Conservation (phyloP, 73 alveolate species). For the Loxodes magnus region DNA sequence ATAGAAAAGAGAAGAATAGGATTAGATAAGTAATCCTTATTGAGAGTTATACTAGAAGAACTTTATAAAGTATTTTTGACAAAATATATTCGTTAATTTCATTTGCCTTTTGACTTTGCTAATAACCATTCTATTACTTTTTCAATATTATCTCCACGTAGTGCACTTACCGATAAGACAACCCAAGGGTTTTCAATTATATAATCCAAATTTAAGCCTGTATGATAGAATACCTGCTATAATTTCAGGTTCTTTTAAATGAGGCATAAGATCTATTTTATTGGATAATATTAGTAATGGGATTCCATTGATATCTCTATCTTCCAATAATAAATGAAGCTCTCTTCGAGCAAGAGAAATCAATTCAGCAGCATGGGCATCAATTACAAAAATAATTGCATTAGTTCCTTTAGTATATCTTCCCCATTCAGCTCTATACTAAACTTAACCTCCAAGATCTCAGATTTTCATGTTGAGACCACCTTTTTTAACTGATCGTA, state of each 20-base stretch:
- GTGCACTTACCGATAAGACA: conserved; percentile 59
- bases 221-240: conserved; percentile 21
- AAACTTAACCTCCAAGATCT: conserved; percentile 82
- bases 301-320: conserved; percentile 39
- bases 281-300: conserved; percentile 65
- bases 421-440: conserved; percentile 78
- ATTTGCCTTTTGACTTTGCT: conserved; percentile 34
- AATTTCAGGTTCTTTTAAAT: conserved; percentile 54
- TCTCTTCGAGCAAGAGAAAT: conserved; percentile 38
- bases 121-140: conserved; percentile 69
- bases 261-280: conserved; percentile 71
- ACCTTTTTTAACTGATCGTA: conserved; percentile 58
- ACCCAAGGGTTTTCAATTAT: conserved; percentile 69
- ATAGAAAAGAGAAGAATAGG: too few species aligned
- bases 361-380: conserved; percentile 42
- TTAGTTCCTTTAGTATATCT: conserved; percentile 62
- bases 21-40: too few species aligned
- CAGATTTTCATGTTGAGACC: conserved; percentile 69
- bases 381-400: conserved; percentile 65
- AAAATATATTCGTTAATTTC: too few species aligned
- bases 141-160: conserved; percentile 58
- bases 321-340: conserved; percentile 53
- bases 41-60: too few species aligned
- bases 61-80: too few species aligned
- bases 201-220: conserved; percentile 75